A percentile compares a stretch with the other conserved stretches of the same genome.
phyloP scores from a whole-genome alignment of 345 rosid genomes.

The Balakata baccata region DNA sequence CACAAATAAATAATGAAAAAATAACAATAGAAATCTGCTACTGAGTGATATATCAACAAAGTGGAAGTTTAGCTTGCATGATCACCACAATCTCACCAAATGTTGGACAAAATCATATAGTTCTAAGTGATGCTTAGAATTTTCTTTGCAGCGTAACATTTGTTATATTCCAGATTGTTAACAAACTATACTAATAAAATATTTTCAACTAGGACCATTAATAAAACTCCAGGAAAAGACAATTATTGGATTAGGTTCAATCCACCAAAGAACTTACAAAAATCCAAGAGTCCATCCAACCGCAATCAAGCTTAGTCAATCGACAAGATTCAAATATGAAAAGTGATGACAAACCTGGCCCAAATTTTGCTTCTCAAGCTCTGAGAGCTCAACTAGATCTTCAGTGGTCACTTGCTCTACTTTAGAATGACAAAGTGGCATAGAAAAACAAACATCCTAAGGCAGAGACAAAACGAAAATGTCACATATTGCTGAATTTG shows the following conservation, averaged over 20 bases:
- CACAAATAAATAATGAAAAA: slow-evolving; percentile 2
- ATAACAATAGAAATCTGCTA: background rate
- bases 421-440: slow-evolving; percentile 91
- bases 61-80: background rate
- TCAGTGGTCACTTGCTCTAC: slow-evolving; percentile 72
- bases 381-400: slow-evolving; percentile 89
- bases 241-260: background rate
- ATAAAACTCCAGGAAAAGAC: background rate
- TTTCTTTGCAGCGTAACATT: background rate
- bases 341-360: slow-evolving; percentile 71
- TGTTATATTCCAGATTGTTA: background rate
- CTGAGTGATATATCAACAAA: background rate
- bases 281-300: background rate
- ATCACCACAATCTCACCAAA: slow-evolving; percentile 4
- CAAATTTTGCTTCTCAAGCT: slow-evolving; percentile 83
- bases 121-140: background rate
- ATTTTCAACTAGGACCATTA: background rate
- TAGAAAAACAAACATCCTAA: slow-evolving; percentile 78
- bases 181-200: background rate
- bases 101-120: background rate
- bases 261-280: background rate
- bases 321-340: slow-evolving; percentile 13
- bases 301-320: background rate
- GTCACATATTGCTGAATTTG: background rate
- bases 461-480: slow-evolving; percentile 11